Evolutionary conservation across 768 basidiomycete genomes (phyloP), one percentile per base, ranked within the genome.

Genomic region (Russula emetica): DNA sequence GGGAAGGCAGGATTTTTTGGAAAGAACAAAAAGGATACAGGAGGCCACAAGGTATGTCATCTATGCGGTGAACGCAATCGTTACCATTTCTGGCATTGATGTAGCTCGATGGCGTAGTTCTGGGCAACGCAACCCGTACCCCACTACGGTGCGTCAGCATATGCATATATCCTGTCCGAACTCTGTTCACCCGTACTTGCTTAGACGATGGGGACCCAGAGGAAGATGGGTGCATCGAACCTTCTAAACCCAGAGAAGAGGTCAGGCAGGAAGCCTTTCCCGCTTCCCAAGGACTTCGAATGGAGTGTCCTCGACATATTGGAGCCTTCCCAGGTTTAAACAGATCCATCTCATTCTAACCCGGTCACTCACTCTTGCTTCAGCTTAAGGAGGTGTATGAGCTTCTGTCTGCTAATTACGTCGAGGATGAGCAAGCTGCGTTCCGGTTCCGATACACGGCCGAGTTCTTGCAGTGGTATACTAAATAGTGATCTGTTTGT

Each of bases 61-160:
- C 10, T 53, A 6, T 50, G 10, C n/a, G 10, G 36, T 14, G 30
- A 8, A 20, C 28, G 38, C 40, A 16, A 36, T 5, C 16, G 32
- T 30, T 69, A 54, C 44, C 45, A n/a, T 30, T 56, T 69, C 58
- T 55, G 42, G 42, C 18, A 9, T 53, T 55, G 30, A 44, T 26
- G 16, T 26, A 52, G 64, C 30, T 36, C 62, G 57, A 50, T 47
- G 55, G 45, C 57, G 61, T 70, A 93, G 94, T 99, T 99, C 76
- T 98, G 97, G 97, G 85, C 80, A 38, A 98, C 96, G 7, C 97
- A 99, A 74, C 97, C 97, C 3, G 97, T 99, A 8, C 90, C 93
- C n/a, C 92, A 94, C 71, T 75, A 85, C 60, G 90, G 90, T 86
- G 70, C 69, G 74, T 59, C 8, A 40, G 16, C 38, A 18, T 40